Evolutionary conservation across 495 filamentous ascomycete species (phyloP), one percentile per base, ranked within the genome.

Genomic region (Talaromyces borbonicus): DNA sequence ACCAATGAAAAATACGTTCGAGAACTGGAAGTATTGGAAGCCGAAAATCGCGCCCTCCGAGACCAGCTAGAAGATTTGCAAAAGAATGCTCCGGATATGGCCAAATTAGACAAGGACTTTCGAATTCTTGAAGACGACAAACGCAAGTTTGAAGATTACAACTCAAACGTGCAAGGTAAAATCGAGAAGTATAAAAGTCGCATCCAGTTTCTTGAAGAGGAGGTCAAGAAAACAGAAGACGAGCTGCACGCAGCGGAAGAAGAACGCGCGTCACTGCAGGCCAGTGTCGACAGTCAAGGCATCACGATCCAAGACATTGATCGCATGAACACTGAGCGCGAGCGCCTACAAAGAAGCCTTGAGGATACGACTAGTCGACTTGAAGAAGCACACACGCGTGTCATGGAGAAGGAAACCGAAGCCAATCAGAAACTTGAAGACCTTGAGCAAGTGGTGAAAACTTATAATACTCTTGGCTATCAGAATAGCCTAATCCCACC

Each of bases 301-400:
- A 88, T 99, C 53, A 92, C 86, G 37, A 90, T 93, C 56, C 83
- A 87, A 60, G 93, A 97, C 69, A 96, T 99, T 60, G 92, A 99
- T 72, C 90, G 89, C 56, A 95, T 99, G 90, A 94, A 86, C 51
- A 80, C 83, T 16, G 92, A 97, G 60, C 81, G 90, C 25, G 92
- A 97, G 57, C 82, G 93, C 9, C 74, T 97, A 25, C 84, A 92
- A 42, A 90, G 83, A 55, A 83, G 77, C 30, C 80, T 94, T 41
- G 84, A 93, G 47, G 74, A 82, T 8, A 84, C 88, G 0, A 68
- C 74, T 15, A 64, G 71, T 49, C 73, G 86, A 46, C 72, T 95
- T 1, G 86, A 90, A 48, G 92, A 96, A 49, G 74, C 80, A 9
- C 90, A 93, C 59, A 75, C 76, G 33, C 83, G 81, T 45, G 81